Evolutionary conservation across 768 basidiomycete species (phyloP).

Genomic region (Pholiota molesta): DNA sequence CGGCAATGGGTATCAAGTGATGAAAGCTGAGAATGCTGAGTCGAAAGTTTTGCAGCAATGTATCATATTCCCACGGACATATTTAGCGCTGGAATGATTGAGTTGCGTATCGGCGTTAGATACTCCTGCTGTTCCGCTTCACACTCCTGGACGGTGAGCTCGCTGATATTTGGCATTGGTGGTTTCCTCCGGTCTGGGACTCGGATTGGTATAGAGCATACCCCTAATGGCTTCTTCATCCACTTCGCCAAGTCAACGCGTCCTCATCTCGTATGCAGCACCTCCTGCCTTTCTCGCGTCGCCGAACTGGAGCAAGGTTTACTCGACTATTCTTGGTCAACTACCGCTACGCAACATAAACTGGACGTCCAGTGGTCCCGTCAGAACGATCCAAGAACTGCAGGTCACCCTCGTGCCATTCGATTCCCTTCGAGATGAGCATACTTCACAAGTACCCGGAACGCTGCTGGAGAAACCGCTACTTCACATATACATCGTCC

Average conservation of each 20-base stretch:
- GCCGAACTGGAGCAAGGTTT: slow-evolving; percentile 73
- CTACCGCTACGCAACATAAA: slow-evolving; percentile 89
- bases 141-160: no score
- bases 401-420: slow-evolving; percentile 72
- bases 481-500: slow-evolving; percentile 82
- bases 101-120: slow-evolving; percentile 5
- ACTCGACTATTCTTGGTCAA: slow-evolving; percentile 65
- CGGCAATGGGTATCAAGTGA: slow-evolving; percentile 1
- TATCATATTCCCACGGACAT: slow-evolving; percentile 25
- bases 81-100: slow-evolving; percentile 11
- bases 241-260: slow-evolving; percentile 41
- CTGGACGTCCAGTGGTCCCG: slow-evolving; percentile 80
- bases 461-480: slow-evolving; percentile 86
- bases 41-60: slow-evolving; percentile 20
- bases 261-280: slow-evolving; percentile 71
- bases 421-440: slow-evolving; percentile 71
- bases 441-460: slow-evolving; percentile 72
- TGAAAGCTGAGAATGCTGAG: slow-evolving; percentile 7
- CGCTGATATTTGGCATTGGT: no score
- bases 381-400: slow-evolving; percentile 91
- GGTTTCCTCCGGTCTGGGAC: background rate
- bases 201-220: background rate
- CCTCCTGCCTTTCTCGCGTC: slow-evolving; percentile 67
- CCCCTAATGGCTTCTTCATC: slow-evolving; percentile 28
- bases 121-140: background rate